phyloP scores from a whole-genome alignment of 148 eudicot genomes.

The Limonium bicolor region DNA sequence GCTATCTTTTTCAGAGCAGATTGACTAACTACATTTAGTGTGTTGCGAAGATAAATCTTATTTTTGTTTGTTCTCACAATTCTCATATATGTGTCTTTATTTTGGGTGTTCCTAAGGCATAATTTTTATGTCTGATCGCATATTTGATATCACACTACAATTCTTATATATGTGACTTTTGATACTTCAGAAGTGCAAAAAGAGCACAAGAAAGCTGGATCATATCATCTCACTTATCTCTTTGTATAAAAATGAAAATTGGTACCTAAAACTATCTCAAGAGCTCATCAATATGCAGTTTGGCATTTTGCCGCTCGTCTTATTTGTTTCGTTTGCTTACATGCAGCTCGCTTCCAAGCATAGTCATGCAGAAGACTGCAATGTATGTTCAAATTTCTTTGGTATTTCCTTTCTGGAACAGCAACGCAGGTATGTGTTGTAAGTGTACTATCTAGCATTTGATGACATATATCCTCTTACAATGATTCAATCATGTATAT shows the following conservation, averaged over 20 bases:
- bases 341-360: conserved; percentile 36
- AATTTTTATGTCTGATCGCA: too few relatives aligned
- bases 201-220: conserved; percentile 60
- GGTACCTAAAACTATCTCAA: conserved; percentile 23
- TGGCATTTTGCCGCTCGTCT: background rate
- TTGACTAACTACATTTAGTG: too few relatives aligned
- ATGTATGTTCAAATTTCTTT: conserved; percentile 49
- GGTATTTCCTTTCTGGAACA: conserved; percentile 78
- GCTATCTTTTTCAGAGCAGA: too few relatives aligned
- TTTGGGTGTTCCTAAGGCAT: conserved; percentile 1
- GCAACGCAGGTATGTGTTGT: conserved; percentile 59
- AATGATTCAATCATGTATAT: too few relatives aligned
- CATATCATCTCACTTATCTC: conserved; percentile 41
- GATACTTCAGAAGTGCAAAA: conserved; percentile 32
- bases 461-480: too few relatives aligned
- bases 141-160: too few relatives aligned
- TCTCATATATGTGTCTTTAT: too few relatives aligned
- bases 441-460: too few relatives aligned
- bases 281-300: background rate
- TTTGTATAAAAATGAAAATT: conserved; percentile 29
- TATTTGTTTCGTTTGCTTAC: conserved; percentile 3
- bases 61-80: too few relatives aligned
- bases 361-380: conserved; percentile 44
- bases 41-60: too few relatives aligned
- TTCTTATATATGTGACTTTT: conserved; percentile 1